Conservation (phyloP, 805 yeast species). For the Crinitomyces ghanaensis region DNA sequence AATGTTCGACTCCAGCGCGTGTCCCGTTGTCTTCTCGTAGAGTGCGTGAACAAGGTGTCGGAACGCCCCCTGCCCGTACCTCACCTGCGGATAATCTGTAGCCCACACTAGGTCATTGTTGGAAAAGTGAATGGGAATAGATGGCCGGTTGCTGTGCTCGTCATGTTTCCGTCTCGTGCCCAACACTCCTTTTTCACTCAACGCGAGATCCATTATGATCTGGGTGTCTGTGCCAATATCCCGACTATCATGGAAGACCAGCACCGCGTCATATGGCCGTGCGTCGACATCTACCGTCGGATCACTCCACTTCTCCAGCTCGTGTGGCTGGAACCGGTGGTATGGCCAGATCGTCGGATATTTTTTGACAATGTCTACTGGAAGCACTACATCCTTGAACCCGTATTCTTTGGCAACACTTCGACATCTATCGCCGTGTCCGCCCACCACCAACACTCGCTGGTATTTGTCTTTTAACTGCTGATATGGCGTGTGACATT, state of each 20-base stretch:
- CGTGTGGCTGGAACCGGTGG: conserved; percentile 39
- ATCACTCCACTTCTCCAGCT: conserved; percentile 33
- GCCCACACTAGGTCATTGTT: conserved; percentile 85
- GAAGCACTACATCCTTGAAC: conserved; percentile 59
- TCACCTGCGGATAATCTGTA: conserved; percentile 60
- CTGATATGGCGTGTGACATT: conserved; percentile 79
- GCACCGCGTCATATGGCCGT: conserved; percentile 54
- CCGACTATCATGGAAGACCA: conserved; percentile 81
- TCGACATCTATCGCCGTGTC: conserved; percentile 56
- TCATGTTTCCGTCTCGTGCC: conserved; percentile 43
- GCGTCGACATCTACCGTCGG: conserved; percentile 19
- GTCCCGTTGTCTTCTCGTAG: conserved; percentile 43
- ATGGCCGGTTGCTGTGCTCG: conserved; percentile 30
- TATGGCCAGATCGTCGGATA: conserved; percentile 59
- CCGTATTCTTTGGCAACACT: conserved; percentile 69
- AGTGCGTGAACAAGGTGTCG: conserved; percentile 50
- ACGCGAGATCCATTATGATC: conserved; percentile 58
- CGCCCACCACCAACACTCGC: conserved; percentile 78
- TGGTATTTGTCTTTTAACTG: conserved; percentile 41
- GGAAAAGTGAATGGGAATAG: conserved; percentile 63
- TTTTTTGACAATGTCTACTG: conserved; percentile 54
- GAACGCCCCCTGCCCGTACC: conserved; percentile 90
- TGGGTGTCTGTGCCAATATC: conserved; percentile 83
- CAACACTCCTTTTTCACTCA: conserved; percentile 47
- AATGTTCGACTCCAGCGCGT: conserved; percentile 42